Base-by-base conservation (phyloP, 257 asterid species). In the Jaltomata sinuosa region DNA sequence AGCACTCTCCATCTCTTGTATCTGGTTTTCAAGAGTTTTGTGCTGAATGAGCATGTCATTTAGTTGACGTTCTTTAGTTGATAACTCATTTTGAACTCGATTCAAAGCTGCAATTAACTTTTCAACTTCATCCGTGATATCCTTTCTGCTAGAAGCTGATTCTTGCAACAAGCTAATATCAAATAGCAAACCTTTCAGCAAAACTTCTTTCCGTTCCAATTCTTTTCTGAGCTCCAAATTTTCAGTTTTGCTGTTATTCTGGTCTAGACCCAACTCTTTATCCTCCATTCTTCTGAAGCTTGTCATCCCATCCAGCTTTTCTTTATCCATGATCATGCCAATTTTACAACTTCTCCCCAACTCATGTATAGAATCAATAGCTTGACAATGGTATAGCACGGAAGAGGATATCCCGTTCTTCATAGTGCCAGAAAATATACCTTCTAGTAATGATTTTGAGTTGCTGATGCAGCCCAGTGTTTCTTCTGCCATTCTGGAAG, bases 161-260 rank as follows among this genome's bases (percentile, higher is more conserved):
- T 95, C 99, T 89, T 95, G 99, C 89, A 95, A 90, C 91, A 94
- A 90, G 89, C 94, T 93, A 85, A 94, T 90, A 89, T 95, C 99
- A 85, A 92, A 94, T 79, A 92, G 96, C 83, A 95, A 87, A 85
- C 99, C 99, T 87, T 93, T 88, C 91, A 95, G 83, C 83, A 94
- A 38, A 90, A 72, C 89, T 72, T 91, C 91, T 87, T 93, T 95
- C 19, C 89, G 88, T 84, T 92, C 87, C 76, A 95, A 87, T 92
- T 93, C 95, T 87, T 86, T 90, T 90, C 86, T 85, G 82, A 94
- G 97, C 82, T 89, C 86, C 65, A 86, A 79, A 62, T 84, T 92
- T 80, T 91, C 89, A 52, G 61, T 45, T 64, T 29, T 84, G 80
- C 83, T 81, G 84, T 88, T 89, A 88, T 85, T 86, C 54, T 87